These are phyloP conservation scores for Fomitopsis serialis DNA, from an alignment of 768 basidiomycete genomes.

Conservation along the genomic window DNA sequence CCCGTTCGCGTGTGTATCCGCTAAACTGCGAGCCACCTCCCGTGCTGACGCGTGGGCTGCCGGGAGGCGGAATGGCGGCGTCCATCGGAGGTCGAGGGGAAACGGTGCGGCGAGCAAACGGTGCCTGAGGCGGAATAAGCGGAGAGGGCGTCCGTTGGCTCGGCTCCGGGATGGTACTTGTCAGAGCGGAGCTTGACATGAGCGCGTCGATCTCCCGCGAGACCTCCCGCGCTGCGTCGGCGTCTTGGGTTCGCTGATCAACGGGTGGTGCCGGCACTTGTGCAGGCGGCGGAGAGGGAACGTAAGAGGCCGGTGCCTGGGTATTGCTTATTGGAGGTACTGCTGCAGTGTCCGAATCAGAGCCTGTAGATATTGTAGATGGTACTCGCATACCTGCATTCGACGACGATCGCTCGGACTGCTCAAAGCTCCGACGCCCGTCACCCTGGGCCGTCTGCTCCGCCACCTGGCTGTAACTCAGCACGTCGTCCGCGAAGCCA, in stretches of 20 bases:
- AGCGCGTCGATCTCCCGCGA: constrained; percentile 60
- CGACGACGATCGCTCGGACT: neutral
- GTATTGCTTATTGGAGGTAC: too few relatives aligned
- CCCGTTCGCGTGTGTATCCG: constrained; percentile 12
- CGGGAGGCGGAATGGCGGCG: neutral
- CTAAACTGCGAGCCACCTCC: neutral
- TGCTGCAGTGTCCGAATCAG: too few relatives aligned
- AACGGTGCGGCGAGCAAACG: constrained; percentile 25
- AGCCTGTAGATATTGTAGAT: too few relatives aligned
- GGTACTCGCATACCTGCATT: too few relatives aligned
- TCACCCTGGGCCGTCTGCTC: neutral
- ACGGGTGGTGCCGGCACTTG: neutral
- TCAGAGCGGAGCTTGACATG: constrained; percentile 31
- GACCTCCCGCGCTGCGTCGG: constrained; percentile 65
- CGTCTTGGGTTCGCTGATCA: constrained; percentile 36
- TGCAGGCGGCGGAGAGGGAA: neutral
- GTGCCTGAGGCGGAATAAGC: neutral
- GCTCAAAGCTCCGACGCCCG: neutral
- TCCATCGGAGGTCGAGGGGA: constrained; percentile 34
- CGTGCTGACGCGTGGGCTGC: neutral
- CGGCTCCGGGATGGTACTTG: constrained; percentile 25
- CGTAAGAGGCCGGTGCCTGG: neutral
- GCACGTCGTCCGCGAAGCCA: neutral
- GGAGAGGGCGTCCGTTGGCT: constrained; percentile 5
- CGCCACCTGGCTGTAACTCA: neutral